These are phyloP conservation scores for Tephrocybe sp. DNA, from an alignment of 768 basidiomycete genomes.

Conservation along the genomic window DNA sequence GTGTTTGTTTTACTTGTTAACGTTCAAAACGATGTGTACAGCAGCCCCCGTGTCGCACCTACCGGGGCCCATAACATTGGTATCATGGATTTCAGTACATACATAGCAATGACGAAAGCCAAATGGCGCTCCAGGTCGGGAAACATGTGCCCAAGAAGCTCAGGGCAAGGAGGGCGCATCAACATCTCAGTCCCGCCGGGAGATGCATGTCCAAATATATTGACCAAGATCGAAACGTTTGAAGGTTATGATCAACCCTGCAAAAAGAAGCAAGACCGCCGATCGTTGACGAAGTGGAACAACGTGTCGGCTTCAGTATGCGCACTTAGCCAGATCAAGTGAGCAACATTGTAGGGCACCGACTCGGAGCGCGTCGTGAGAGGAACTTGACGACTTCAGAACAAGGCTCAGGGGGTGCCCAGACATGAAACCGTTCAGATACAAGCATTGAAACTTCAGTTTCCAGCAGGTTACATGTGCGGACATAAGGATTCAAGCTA, in stretches of 20 bases:
- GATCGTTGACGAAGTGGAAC: not conserved
- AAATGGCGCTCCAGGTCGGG: not conserved
- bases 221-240: not conserved
- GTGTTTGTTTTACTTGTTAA: too few species aligned
- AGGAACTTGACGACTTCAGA: not conserved
- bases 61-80: too few species aligned
- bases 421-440: not conserved
- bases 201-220: not conserved
- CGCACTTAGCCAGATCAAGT: not conserved
- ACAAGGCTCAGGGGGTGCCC: not conserved
- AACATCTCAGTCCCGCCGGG: not conserved
- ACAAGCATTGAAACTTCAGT: not conserved
- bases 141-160: not conserved
- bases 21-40: too few species aligned
- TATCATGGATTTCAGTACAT: too few species aligned
- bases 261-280: not conserved
- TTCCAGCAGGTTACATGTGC: not conserved
- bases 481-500: not conserved
- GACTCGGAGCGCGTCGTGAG: not conserved
- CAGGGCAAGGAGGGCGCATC: not conserved
- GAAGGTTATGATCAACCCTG: not conserved
- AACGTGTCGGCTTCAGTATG: not conserved
- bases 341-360: not conserved
- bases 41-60: too few species aligned
- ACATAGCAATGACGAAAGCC: too few species aligned